Base-by-base conservation (phyloP, 2,329 filamentous ascomycete species). In the Cryphonectria carpinicola region DNA sequence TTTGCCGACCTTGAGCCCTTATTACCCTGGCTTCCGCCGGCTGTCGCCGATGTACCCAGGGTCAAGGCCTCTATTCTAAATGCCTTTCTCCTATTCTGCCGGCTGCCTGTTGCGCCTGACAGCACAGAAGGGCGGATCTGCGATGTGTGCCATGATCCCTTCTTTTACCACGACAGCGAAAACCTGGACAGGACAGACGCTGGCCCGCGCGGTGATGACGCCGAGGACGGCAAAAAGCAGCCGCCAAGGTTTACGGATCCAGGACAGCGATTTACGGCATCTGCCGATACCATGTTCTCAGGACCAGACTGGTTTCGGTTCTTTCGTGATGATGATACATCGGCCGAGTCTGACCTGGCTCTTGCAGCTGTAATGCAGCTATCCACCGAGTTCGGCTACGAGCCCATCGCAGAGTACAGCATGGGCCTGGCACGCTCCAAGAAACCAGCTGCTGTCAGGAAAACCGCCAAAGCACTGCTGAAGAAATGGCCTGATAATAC, bases 1-100 rank as follows among this genome's bases (percentile, higher is more conserved):
- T 94, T 90, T 75, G 88, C 89, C 0, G 96, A 98, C 78, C 83
- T 98, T 28, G 82, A 89, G 72, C 84, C 87, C 0, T 84, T 92
- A 39, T 77, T 97, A 1, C 81, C 89, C 43, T 76, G 81, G 65
- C 79, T 91, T 5, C 87, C 88, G 0, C 66, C 73, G 0, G 89
- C 90, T 3, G 6, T 64, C 17, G 32, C 11, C 43, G 32, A 37
- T 3, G 14, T 64, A 4, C 8, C 66, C 7, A 41, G 22, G 28
- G 60, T 64, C 10, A 39, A 49, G 49, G 46, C 58, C 62, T 60
- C 32, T 25, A 32, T 68, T 11, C 5, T 68, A 46, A 35, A 63
- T 68, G 60, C 28, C 14, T 94, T 95, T 74, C 79, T 94, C 2
- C 81, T 88, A 7, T 95, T 93, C 76, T 90, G 86, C 75, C 86